These are phyloP conservation scores for Globisporangium nodosum DNA, from an alignment of 352 stramenopile genomes.

Conservation along the genomic window DNA sequence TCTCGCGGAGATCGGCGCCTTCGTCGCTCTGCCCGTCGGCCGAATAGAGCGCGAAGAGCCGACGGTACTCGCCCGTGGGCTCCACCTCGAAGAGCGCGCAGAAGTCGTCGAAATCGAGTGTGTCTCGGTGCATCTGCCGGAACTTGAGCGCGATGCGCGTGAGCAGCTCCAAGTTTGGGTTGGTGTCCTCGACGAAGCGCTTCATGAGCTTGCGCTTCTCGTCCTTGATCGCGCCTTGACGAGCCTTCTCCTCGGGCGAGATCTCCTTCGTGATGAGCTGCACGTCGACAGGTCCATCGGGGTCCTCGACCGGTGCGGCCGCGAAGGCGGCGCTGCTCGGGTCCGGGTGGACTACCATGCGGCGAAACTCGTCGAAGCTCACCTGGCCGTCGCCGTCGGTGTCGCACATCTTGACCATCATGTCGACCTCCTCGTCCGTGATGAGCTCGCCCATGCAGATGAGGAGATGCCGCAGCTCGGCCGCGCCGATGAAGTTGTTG, in stretches of 20 bases:
- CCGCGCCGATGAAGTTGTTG: conserved; percentile 91
- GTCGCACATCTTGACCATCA: conserved; percentile 93
- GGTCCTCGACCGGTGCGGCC: conserved; percentile 21
- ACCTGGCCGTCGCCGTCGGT: conserved; percentile 91
- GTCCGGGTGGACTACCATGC: conserved; percentile 89
- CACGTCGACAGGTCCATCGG: conserved; percentile 18
- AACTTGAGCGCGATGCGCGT: conserved; percentile 56
- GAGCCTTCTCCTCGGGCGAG: conserved; percentile 43
- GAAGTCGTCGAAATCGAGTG: conserved; percentile 73
- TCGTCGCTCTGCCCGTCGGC: conserved; percentile 56
- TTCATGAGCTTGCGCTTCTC: conserved; percentile 70
- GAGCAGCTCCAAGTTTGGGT: conserved; percentile 55
- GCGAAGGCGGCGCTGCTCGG: conserved; percentile 78
- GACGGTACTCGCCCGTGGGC: conserved; percentile 84
- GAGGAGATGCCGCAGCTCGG: conserved; percentile 90
- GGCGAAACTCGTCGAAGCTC: conserved; percentile 89
- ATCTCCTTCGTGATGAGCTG: conserved; percentile 28
- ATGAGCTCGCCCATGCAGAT: conserved; percentile 96
- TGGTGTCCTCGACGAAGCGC: conserved; percentile 63
- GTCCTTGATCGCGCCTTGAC: conserved; percentile 53
- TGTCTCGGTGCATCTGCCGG: conserved; percentile 44
- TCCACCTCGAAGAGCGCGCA: conserved; percentile 84
- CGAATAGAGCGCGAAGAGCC: conserved; percentile 84
- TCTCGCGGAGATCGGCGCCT: conserved; percentile 82
- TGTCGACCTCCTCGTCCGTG: conserved; percentile 91